These are phyloP conservation scores for Phytophthora boehmeriae DNA, from an alignment of 352 stramenopile genomes.

Conservation along the genomic window DNA sequence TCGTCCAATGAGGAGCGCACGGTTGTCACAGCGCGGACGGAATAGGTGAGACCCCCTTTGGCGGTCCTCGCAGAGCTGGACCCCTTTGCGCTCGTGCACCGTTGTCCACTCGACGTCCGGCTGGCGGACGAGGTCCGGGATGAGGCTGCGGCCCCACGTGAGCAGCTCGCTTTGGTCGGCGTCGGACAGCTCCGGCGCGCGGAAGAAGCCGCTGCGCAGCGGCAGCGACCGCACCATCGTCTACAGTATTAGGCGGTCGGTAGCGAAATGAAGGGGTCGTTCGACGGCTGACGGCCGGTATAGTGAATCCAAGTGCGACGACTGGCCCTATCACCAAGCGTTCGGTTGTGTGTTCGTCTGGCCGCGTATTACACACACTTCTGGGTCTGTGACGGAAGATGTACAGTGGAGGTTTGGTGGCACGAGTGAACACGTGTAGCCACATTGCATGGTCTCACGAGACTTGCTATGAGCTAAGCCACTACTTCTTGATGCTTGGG, in stretches of 20 bases:
- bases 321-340: not conserved
- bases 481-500: too few relatives aligned
- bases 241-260: constrained; percentile 1
- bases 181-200: constrained; percentile 59
- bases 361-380: not conserved
- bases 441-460: too few relatives aligned
- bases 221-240: constrained; percentile 81
- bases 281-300: not conserved
- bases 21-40: constrained; percentile 61
- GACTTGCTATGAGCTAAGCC: too few relatives aligned
- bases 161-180: constrained; percentile 75
- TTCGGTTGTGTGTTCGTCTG: not conserved
- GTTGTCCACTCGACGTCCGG: constrained; percentile 81
- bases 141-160: constrained; percentile 72
- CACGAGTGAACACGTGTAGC: too few relatives aligned
- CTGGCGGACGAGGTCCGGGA: constrained; percentile 66
- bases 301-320: constrained; percentile 6
- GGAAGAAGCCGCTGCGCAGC: constrained; percentile 81
- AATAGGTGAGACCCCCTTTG: constrained; percentile 87
- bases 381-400: too few relatives aligned
- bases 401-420: too few relatives aligned
- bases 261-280: constrained; percentile 10
- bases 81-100: constrained; percentile 71
- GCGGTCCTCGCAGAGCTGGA: constrained; percentile 75
- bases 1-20: constrained; percentile 71